Evolutionary conservation across 169 alveolate species (phyloP), one percentile per base, ranked within the genome.

Genomic region (Cyclospora cayetanensis): DNA sequence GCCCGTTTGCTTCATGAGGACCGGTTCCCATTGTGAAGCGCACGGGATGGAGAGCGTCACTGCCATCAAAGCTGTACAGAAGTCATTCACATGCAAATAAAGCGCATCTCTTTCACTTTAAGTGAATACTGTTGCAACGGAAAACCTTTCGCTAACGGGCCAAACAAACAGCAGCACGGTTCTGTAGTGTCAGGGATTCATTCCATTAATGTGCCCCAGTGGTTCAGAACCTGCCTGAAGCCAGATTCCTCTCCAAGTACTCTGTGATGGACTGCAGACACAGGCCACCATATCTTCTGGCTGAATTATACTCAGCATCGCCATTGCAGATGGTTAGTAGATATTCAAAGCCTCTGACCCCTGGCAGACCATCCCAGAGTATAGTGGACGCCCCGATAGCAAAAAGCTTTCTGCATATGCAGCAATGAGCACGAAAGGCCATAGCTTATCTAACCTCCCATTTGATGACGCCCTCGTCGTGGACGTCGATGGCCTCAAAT

Each of bases 161-260:
- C n/a, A n/a, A n/a, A n/a, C n/a, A n/a, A n/a, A n/a, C n/a, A n/a
- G n/a, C n/a, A n/a, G n/a, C n/a, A n/a, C n/a, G n/a, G n/a, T n/a
- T n/a, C n/a, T n/a, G 25, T 46, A 46, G 60, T 46, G 60, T 12
- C 60, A 22, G 20, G 60, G 20, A 15, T 46, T 12, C 0, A 46
- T 46, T 22, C 11, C 11, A 22, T 15, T 15, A n/a, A 46, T 37
- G 74, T 79, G 88, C 31, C 50, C 25, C 35, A 79, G 88, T 79
- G 88, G 27, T 79, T 79, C 88, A 79, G 74, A 79, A 79, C 88
- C 88, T 79, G 88, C 88, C 88, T 79, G 88, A 79, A 52, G 88
- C 88, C 72, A 79, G 88, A 50, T 46, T 79, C 74, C 88, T 52
- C 70, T 79, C 88, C 88, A 79, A 50, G 72, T 79, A 79, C 72